Percentiles rank a stretch among this genome's conserved stretches.
phyloP scores from a whole-genome alignment of 2,329 filamentous ascomycete genomes.

The Sporothrix luriei region DNA sequence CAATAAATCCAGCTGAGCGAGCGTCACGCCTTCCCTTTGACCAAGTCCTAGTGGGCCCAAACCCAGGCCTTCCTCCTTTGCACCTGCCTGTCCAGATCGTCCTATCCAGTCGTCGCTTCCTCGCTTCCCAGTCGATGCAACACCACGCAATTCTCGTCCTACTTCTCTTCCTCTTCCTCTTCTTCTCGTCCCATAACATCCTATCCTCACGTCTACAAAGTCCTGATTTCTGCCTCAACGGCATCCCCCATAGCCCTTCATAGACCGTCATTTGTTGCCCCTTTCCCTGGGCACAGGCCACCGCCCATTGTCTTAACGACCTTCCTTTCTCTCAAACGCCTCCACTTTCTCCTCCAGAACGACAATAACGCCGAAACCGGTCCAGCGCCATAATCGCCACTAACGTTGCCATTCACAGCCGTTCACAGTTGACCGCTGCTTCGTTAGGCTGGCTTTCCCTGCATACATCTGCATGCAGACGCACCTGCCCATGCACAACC shows the following conservation, averaged over 20 bases:
- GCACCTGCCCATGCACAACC: conserved; percentile 21
- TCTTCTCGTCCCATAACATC: background rate
- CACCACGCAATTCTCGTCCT: background rate
- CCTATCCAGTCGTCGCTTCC: conserved; percentile 10
- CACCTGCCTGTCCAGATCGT: background rate
- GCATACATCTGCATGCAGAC: conserved; percentile 15
- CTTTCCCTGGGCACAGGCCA: background rate
- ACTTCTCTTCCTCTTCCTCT: background rate
- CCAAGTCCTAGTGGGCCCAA: background rate
- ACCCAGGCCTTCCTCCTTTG: background rate
- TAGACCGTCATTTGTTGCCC: too few species aligned
- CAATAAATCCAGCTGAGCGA: background rate
- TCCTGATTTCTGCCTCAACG: background rate
- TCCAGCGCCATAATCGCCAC: conserved; percentile 24
- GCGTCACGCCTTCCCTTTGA: conserved; percentile 20
- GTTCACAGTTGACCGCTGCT: conserved; percentile 23
- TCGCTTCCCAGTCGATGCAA: background rate
- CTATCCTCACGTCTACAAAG: conserved; percentile 4
- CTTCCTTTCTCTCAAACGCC: conserved; percentile 7
- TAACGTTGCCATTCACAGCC: background rate
- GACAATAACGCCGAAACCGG: conserved; percentile 22
- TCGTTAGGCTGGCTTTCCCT: conserved; percentile 25
- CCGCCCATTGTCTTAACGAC: background rate
- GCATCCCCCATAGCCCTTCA: background rate
- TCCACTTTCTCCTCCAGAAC: conserved; percentile 17